phyloP scores from a whole-genome alignment of 805 yeast species.

The Suhomyces canberraensis region DNA sequence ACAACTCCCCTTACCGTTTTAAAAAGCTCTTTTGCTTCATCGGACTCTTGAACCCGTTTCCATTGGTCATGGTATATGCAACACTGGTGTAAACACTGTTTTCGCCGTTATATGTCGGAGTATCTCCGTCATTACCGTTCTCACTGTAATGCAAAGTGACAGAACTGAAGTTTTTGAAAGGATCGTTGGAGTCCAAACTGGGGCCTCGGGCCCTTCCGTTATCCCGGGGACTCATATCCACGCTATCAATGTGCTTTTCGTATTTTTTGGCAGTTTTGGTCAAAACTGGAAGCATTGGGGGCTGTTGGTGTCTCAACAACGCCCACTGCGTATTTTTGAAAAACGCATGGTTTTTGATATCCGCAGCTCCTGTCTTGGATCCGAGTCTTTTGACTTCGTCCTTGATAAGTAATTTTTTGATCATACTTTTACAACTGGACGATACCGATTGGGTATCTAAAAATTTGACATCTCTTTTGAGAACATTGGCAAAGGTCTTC shows the following conservation, averaged over 20 bases:
- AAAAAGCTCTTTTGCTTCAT: constrained; percentile 29
- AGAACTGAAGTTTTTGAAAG: constrained; percentile 81
- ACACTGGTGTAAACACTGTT: constrained; percentile 47
- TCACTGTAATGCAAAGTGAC: constrained; percentile 80
- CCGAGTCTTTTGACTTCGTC: constrained; percentile 90
- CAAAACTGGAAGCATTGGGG: constrained; percentile 92
- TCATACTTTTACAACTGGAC: constrained; percentile 72
- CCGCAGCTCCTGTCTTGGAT: constrained; percentile 91
- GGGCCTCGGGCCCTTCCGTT: constrained; percentile 1
- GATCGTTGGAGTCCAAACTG: constrained; percentile 51
- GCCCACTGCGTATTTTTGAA: constrained; percentile 97
- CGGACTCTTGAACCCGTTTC: constrained; percentile 12
- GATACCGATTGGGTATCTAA: constrained; percentile 66
- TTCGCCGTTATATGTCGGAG: constrained; percentile 46
- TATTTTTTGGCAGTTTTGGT: constrained; percentile 23
- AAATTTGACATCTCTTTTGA: constrained; percentile 80
- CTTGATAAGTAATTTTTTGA: constrained; percentile 78
- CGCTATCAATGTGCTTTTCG: constrained; percentile 12
- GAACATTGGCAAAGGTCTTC: constrained; percentile 81
- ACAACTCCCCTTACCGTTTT: constrained; percentile 22
- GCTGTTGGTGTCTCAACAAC: constrained; percentile 81
- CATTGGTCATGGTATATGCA: constrained; percentile 49
- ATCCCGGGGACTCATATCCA: constrained; percentile 7
- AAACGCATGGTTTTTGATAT: constrained; percentile 84
- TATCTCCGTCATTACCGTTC: constrained; percentile 26